phyloP scores from a whole-genome alignment of 257 asterid genomes.

The Solanum pennellii region DNA sequence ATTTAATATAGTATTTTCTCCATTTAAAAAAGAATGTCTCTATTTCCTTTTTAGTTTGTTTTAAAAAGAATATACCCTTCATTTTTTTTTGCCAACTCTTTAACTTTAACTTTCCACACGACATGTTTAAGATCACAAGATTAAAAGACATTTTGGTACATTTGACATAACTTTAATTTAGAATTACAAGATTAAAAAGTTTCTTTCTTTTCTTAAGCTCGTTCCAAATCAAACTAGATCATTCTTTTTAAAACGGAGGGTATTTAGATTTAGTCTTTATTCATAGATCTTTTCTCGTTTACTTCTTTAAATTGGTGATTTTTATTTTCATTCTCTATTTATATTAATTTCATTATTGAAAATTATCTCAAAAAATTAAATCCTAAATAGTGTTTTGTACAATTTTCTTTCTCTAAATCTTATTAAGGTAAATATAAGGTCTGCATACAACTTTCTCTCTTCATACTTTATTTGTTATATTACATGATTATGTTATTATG shows the following conservation, averaged over 20 bases:
- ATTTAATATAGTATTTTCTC: too few relatives aligned
- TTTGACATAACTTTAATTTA: too few relatives aligned
- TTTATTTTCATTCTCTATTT: neutral
- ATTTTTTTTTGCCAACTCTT: too few relatives aligned
- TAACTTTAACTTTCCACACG: too few relatives aligned
- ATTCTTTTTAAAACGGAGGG: too few relatives aligned
- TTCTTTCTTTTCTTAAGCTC: too few relatives aligned
- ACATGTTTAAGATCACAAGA: too few relatives aligned
- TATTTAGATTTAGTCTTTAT: neutral
- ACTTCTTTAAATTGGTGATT: neutral
- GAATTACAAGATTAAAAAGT: too few relatives aligned
- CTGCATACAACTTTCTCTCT: neutral
- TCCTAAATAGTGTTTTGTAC: neutral
- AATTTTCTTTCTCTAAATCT: neutral
- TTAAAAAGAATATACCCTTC: too few relatives aligned
- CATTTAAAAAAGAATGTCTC: fast-evolving
- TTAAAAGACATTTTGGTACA: too few relatives aligned
- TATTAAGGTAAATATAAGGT: neutral
- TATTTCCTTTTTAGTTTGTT: too few relatives aligned
- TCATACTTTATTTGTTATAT: neutral
- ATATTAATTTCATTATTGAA: neutral
- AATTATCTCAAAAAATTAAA: neutral
- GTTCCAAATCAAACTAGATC: too few relatives aligned
- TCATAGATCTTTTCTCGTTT: neutral
- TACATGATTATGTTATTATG: neutral